Conservation (phyloP, 257 asterid species). For the Salvia miltiorrhiza region DNA sequence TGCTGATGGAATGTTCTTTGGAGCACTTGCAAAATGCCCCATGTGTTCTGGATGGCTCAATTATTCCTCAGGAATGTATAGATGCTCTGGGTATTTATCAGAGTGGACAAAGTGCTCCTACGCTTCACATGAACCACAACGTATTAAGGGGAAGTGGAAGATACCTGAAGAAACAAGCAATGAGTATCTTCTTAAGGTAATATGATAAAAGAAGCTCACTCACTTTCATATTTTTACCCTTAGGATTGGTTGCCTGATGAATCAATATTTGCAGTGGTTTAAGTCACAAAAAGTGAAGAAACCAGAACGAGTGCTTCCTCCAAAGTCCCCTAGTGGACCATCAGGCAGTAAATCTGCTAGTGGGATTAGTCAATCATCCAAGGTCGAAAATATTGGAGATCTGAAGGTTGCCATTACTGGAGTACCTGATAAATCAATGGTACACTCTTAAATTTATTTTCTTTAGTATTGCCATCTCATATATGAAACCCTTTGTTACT, state of each 20-base stretch:
- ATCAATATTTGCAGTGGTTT: constrained; percentile 68
- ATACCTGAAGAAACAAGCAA: constrained; percentile 71
- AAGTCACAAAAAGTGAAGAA: constrained; percentile 81
- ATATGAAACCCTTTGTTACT: neutral
- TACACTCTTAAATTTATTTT: constrained; percentile 26
- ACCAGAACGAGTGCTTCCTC: constrained; percentile 64
- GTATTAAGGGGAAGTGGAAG: constrained; percentile 85
- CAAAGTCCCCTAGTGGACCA: constrained; percentile 43
- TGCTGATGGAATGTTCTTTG: constrained; percentile 96
- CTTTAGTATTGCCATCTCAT: neutral
- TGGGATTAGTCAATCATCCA: constrained; percentile 34
- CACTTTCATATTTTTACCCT: constrained; percentile 7
- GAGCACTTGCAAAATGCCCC: constrained; percentile 76
- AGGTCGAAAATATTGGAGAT: constrained; percentile 56
- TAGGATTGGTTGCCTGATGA: constrained; percentile 10
- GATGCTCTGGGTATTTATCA: constrained; percentile 76
- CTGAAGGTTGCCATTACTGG: constrained; percentile 64
- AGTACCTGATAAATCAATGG: constrained; percentile 44
- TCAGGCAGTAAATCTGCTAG: constrained; percentile 41
- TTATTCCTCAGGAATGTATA: constrained; percentile 76
- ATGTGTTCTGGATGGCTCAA: constrained; percentile 76
- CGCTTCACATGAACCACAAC: constrained; percentile 68
- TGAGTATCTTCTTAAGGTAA: constrained; percentile 76
- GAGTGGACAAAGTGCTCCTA: constrained; percentile 92
- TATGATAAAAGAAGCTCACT: constrained; percentile 17